Evolutionary conservation across 768 basidiomycete genomes (phyloP), one percentile per base, ranked within the genome.

Genomic region (Amanita pallidorosea): DNA sequence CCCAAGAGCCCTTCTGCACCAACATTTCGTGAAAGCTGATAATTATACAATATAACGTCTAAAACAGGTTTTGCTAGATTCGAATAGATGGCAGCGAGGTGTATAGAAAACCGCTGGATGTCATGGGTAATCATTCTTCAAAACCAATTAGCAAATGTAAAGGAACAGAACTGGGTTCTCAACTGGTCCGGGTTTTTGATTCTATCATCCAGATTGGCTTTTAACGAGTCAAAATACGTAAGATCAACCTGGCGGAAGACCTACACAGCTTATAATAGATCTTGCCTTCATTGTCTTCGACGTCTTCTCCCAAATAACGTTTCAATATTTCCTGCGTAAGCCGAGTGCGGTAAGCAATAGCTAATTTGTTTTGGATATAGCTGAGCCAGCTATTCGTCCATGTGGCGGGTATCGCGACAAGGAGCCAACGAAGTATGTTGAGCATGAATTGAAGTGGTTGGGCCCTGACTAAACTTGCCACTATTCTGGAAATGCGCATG

Each of bases 111-210:
- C 48, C 85, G 85, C 63, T 94, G 89, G 44, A 97, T 92, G 64
- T 98, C 95, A 53, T 94, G 84, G 2, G 92, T 95, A 47, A 96
- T 88, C 85, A 93, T 92, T 70, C 87, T 92, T 25, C 36, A 33
- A 23, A 40, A 37, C 62, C 44, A 61, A 12, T 54, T 42, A 18
- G 50, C 23, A 20, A 45, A 55, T 40, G 27, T 17, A 13, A 36
- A n/a, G 25, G 55, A 29, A 27, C 5, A 44, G 36, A 31, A 34
- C n/a, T 29, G 53, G 36, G 33, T 7, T 61, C 76, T 57, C 50
- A 44, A 88, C 86, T 96, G 92, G 63, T 97, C 93, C 13, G 90
- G 86, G 58, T 97, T 96, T 72, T 92, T 92, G 45, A 97, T 92
- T 45, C 95, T 74, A 62, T 97, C 95, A 61, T 97, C 94, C 58